Base-by-base conservation (phyloP, 106 monocot genomes). In the Allium sativum region DNA sequence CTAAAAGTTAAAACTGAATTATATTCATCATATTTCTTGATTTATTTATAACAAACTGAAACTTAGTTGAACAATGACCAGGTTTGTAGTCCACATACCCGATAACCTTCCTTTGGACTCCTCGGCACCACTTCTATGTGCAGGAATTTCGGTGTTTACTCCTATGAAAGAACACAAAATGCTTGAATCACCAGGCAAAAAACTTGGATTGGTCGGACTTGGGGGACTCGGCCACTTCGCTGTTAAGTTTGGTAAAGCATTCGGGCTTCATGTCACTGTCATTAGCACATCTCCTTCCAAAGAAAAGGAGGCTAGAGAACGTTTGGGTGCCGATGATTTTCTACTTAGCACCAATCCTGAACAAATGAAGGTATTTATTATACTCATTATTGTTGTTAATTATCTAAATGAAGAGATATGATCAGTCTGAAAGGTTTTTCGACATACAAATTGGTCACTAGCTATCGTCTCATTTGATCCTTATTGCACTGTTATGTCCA, bases 201-300 rank as follows among this genome's bases (percentile, higher is more conserved):
- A 56, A 59, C 78, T 86, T 8, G 86, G 86, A 6, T 75, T 86
- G 6, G 86, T 86, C 7, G 86, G 86, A 50, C 76, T 86, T 16
- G 86, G 86, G 19, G 86, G 86, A 1, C 81, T 86, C 2, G 86
- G 81, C 6, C 86, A 82, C 21, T 65, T 86, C 2, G 85, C 81
- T 0, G 75, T 85, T 61, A 85, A 85, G 69, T 78, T 85, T 42
- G 85, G 75, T 14, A 86, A 86, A 59, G 78, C 82, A 12, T 79
- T 86, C 45, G 82, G 82, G 4, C 51, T 86, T 10, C 73, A 71
- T 9, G 86, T 86, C 20, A 86, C 86, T 0, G 86, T 82, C 9
- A 86, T 86, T 53, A 86, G 86, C 72, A 82, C 86, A 0, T 82
- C 86, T 0, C 73, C 82, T 5, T 63, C 65, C 14, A 86, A 86